Evolutionary conservation across 352 stramenopile species (phyloP).

Genomic region (Globisporangium canariense): DNA sequence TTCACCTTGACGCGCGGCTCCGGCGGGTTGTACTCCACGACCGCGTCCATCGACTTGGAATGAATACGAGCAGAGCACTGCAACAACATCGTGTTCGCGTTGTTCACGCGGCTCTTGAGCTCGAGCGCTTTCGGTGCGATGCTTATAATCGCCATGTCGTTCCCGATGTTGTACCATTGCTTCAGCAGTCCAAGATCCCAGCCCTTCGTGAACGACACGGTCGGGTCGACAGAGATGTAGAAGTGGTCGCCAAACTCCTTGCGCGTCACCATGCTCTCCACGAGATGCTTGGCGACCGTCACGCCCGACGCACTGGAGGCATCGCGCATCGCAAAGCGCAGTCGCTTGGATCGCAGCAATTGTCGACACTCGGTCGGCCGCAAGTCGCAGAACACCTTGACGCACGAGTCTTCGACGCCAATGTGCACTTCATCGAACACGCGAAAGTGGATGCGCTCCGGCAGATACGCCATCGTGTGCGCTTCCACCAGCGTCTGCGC

Average conservation of each 20-base stretch:
- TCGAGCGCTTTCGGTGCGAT: slow-evolving; percentile 58
- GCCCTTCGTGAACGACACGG: slow-evolving; percentile 60
- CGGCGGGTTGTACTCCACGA: slow-evolving; percentile 79
- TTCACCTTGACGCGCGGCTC: slow-evolving; percentile 41
- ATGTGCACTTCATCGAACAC: slow-evolving; percentile 74
- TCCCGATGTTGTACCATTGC: slow-evolving; percentile 79
- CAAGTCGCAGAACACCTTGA: slow-evolving; percentile 57
- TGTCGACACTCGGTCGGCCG: slow-evolving; percentile 39
- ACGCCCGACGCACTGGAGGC: slow-evolving; percentile 48
- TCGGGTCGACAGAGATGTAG: slow-evolving; percentile 70
- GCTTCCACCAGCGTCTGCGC: slow-evolving; percentile 51
- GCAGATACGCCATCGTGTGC: slow-evolving; percentile 31
- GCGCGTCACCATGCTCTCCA: slow-evolving; percentile 56
- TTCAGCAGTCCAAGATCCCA: slow-evolving; percentile 77
- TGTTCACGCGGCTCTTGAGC: slow-evolving; percentile 30
- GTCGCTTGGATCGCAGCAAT: slow-evolving; percentile 46
- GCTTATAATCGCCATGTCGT: slow-evolving; percentile 79
- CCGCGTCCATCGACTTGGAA: slow-evolving; percentile 48
- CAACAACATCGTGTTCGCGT: slow-evolving; percentile 43
- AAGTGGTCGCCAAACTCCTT: slow-evolving; percentile 42
- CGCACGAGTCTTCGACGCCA: slow-evolving; percentile 52
- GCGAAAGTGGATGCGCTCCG: slow-evolving; percentile 54
- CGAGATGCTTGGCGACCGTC: slow-evolving; percentile 53
- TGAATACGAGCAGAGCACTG: slow-evolving; percentile 84
- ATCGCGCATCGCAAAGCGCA: slow-evolving; percentile 54